Evolutionary conservation across 2,329 filamentous ascomycete species (phyloP).

Genomic region (Aspergillus sp.): DNA sequence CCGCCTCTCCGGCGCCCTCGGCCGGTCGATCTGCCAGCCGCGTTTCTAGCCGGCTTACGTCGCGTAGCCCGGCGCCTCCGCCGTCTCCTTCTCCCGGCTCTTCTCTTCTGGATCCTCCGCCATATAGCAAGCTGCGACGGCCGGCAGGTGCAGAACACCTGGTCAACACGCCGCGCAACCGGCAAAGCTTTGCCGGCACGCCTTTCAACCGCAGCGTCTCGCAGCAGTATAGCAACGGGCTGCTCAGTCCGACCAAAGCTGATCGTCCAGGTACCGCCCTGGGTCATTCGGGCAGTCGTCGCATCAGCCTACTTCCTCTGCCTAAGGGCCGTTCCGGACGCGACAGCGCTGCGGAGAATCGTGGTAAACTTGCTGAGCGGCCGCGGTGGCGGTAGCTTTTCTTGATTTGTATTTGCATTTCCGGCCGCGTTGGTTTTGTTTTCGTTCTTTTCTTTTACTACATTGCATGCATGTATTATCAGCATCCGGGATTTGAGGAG

Average conservation of each 20-base stretch:
- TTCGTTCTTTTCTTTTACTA: neutral
- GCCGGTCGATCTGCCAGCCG: constrained; percentile 34
- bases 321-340: constrained; percentile 32
- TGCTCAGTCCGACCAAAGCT: constrained; percentile 29
- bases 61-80: constrained; percentile 31
- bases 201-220: constrained; percentile 32
- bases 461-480: constrained; percentile 1
- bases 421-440: constrained; percentile 10
- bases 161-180: constrained; percentile 34
- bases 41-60: constrained; percentile 31
- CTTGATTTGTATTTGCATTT: constrained; percentile 20
- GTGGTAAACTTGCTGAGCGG: constrained; percentile 29
- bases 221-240: constrained; percentile 16
- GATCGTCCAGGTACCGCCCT: constrained; percentile 39
- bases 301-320: constrained; percentile 42
- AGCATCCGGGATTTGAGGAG: constrained; percentile 16
- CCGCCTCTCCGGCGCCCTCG: constrained; percentile 39
- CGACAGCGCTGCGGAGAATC: constrained; percentile 25
- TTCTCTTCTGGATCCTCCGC: constrained; percentile 40
- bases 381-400: constrained; percentile 37
- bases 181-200: constrained; percentile 39
- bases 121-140: constrained; percentile 42
- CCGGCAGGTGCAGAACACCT: constrained; percentile 21
- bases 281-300: constrained; percentile 38
- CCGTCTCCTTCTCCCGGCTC: constrained; percentile 27